Conservation (phyloP, 805 yeast species). For the Starmerella sirachaensis region DNA sequence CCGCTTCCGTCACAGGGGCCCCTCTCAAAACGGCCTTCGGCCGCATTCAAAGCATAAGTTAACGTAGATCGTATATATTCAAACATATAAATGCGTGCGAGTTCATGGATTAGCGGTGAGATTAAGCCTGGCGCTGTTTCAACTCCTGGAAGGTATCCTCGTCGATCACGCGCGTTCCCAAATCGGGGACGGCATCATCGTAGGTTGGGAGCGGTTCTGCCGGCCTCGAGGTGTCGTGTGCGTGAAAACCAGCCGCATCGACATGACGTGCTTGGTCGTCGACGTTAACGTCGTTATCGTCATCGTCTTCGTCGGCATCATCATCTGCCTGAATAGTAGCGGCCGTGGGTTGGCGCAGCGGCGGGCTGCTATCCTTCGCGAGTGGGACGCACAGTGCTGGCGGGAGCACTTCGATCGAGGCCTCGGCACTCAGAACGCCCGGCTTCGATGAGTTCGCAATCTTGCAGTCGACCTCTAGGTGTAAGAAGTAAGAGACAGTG, state of each 20-base stretch:
- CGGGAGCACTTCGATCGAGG: background rate
- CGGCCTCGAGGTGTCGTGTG: background rate
- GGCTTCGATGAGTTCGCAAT: background rate
- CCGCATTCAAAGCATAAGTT: too few relatives aligned
- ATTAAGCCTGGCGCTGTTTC: too few relatives aligned
- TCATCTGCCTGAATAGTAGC: too few relatives aligned
- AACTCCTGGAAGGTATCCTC: too few relatives aligned
- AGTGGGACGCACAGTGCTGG: slow-evolving; percentile 1
- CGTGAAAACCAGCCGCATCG: background rate
- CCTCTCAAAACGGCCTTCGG: too few relatives aligned
- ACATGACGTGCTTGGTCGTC: background rate
- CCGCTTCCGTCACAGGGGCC: too few relatives aligned
- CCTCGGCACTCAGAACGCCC: background rate
- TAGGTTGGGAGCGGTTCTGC: background rate
- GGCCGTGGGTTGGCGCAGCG: too few relatives aligned
- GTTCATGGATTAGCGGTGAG: too few relatives aligned
- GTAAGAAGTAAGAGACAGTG: slow-evolving; percentile 1
- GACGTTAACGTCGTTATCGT: background rate
- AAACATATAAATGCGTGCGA: too few relatives aligned
- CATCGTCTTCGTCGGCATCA: background rate
- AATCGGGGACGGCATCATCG: background rate
- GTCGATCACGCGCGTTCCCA: too few relatives aligned
- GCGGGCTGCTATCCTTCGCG: too few relatives aligned
- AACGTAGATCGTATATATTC: too few relatives aligned
- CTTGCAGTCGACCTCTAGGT: background rate